These are phyloP conservation scores for Cryptococcus neoformans DNA, from an alignment of 1,284 basidiomycete species.

Conservation along the genomic window DNA sequence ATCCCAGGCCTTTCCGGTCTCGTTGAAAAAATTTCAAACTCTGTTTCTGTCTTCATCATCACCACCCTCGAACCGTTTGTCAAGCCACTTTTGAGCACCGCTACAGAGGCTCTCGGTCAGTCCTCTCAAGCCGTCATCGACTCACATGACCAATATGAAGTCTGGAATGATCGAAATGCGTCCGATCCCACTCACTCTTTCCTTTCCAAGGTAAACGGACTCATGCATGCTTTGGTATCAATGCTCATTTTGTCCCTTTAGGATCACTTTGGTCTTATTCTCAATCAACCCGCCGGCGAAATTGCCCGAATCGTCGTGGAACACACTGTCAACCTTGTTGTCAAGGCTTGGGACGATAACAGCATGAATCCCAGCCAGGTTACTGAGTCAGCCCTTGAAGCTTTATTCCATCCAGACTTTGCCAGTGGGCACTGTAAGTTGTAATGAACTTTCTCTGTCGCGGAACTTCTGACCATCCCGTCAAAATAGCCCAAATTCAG, in stretches of 20 bases:
- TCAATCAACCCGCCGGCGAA: slow-evolving; percentile 65
- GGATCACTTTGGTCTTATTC: slow-evolving; percentile 42
- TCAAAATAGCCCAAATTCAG: slow-evolving; percentile 65
- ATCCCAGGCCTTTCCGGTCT: slow-evolving; percentile 60
- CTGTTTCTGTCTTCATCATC: slow-evolving; percentile 76
- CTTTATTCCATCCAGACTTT: slow-evolving; percentile 87
- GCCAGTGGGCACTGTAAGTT: slow-evolving; percentile 55
- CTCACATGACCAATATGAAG: slow-evolving; percentile 71
- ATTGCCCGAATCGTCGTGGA: slow-evolving; percentile 65
- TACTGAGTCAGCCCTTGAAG: slow-evolving; percentile 67
- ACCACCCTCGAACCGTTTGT: slow-evolving; percentile 68
- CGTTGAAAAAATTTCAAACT: slow-evolving; percentile 78
- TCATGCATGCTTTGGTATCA: not conserved
- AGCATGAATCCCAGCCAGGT: slow-evolving; percentile 60
- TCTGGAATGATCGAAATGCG: slow-evolving; percentile 73
- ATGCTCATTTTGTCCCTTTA: slow-evolving; percentile 2
- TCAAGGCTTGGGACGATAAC: slow-evolving; percentile 78
- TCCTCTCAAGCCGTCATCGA: slow-evolving; percentile 75
- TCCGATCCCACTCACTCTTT: slow-evolving; percentile 74
- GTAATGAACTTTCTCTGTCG: not conserved
- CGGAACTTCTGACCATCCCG: not conserved
- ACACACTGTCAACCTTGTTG: slow-evolving; percentile 55
- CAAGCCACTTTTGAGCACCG: slow-evolving; percentile 74
- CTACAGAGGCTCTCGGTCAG: slow-evolving; percentile 59
- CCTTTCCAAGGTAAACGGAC: slow-evolving; percentile 50